These are phyloP conservation scores for Pugionium cornutum DNA, from an alignment of 345 rosid species.

Conservation along the genomic window DNA sequence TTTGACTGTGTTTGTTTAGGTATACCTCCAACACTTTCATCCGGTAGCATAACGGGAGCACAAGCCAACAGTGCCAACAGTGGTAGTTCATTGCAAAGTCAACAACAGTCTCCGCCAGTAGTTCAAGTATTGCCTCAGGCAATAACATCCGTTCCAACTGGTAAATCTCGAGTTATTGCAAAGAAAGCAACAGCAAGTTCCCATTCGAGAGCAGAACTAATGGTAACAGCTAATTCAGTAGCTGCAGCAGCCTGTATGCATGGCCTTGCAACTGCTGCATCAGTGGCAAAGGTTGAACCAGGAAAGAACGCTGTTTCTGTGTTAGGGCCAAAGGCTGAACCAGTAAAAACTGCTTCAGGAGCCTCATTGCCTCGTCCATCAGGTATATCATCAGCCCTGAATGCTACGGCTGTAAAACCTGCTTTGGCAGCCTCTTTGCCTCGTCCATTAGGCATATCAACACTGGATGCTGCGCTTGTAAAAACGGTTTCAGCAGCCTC, in stretches of 20 bases:
- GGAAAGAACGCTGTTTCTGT: conserved; percentile 26
- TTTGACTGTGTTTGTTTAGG: conserved; percentile 34
- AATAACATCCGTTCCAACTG: conserved; percentile 39
- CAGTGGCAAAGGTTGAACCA: conserved; percentile 38
- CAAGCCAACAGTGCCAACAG: conserved; percentile 33
- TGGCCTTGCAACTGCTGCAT: conserved; percentile 20
- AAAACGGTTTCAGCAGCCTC: conserved; percentile 42
- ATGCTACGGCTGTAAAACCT: conserved; percentile 19
- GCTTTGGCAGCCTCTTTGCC: conserved; percentile 47
- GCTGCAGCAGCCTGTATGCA: conserved; percentile 77
- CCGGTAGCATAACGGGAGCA: conserved; percentile 46
- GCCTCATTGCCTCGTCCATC: conserved; percentile 24
- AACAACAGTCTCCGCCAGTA: conserved; percentile 49
- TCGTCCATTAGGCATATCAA: conserved; percentile 34
- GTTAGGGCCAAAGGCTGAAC: conserved; percentile 28
- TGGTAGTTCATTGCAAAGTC: conserved; percentile 41
- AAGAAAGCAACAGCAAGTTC: conserved; percentile 47
- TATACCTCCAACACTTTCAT: conserved; percentile 41
- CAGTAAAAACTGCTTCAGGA: neutral
- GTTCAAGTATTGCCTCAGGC: conserved; percentile 39
- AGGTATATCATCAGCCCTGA: conserved; percentile 15
- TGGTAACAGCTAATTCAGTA: conserved; percentile 72
- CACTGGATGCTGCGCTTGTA: conserved; percentile 17
- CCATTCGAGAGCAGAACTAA: conserved; percentile 47
- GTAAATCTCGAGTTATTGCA: conserved; percentile 47